Percentiles rank a stretch among this genome's conserved stretches.
Conservation (phyloP, 495 filamentous ascomycete genomes). For the Hyaloscypha hepaticicola region DNA sequence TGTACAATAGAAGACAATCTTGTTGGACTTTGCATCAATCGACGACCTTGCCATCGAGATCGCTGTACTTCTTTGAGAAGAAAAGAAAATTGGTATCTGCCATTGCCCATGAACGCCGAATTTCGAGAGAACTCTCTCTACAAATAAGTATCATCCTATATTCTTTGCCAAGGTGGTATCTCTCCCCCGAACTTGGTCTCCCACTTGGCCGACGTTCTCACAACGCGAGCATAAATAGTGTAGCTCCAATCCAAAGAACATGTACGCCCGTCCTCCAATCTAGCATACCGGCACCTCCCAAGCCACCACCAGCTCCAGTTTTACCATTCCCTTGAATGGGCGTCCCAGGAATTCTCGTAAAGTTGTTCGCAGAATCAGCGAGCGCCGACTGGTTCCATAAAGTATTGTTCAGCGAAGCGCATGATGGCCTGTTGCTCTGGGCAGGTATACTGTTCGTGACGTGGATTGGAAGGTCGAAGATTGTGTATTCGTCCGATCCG, state of each 20-base stretch:
- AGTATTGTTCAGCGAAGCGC: conserved; percentile 45
- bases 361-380: conserved; percentile 27
- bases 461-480: conserved; percentile 64
- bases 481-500: conserved; percentile 60
- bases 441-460: conserved; percentile 61
- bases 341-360: conserved; percentile 28
- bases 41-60: neutral
- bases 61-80: neutral
- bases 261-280: conserved; percentile 21
- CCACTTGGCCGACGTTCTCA: too few species aligned
- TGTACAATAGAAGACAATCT: neutral
- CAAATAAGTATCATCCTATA: neutral
- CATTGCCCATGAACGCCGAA: neutral
- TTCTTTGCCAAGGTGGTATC: too few species aligned
- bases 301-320: conserved; percentile 7
- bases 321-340: conserved; percentile 20
- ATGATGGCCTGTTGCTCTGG: conserved; percentile 40
- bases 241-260: conserved; percentile 23
- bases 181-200: too few species aligned
- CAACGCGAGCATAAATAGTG: conserved; percentile 7
- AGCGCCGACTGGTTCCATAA: conserved; percentile 16
- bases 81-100: neutral
- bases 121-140: neutral
- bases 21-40: neutral
- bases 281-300: conserved; percentile 24